Conservation (phyloP, 352 stramenopile genomes). For the Phytophthora litchii region DNA sequence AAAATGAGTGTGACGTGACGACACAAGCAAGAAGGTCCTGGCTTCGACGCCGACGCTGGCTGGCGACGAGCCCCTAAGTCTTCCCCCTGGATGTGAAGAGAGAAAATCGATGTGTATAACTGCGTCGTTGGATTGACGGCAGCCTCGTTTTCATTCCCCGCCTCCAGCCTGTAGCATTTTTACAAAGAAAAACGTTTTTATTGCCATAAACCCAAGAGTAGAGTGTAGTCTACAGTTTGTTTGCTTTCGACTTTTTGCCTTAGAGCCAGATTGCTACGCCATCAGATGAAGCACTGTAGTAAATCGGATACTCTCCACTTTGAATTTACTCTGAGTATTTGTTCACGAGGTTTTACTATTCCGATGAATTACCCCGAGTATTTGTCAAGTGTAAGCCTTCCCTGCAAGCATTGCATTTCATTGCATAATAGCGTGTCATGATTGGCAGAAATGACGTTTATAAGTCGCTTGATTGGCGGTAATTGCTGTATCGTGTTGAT, state of each 20-base stretch:
- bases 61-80: constrained; percentile 11
- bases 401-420: too few relatives aligned
- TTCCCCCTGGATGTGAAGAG: constrained; percentile 38
- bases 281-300: not conserved
- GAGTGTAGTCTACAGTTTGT: constrained; percentile 17
- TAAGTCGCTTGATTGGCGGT: not conserved
- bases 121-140: constrained; percentile 42
- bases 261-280: too few relatives aligned
- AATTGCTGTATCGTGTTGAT: constrained; percentile 17
- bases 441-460: constrained; percentile 18
- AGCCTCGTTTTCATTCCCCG: constrained; percentile 31
- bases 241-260: too few relatives aligned
- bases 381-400: too few relatives aligned
- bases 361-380: too few relatives aligned
- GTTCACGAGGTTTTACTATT: too few relatives aligned
- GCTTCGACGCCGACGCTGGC: constrained; percentile 16
- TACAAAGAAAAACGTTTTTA: constrained; percentile 39
- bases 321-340: not conserved
- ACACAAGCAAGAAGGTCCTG: constrained; percentile 28
- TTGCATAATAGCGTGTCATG: not conserved
- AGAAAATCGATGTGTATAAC: constrained; percentile 49
- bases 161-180: constrained; percentile 48
- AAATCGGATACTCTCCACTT: constrained; percentile 7
- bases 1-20: constrained; percentile 35
- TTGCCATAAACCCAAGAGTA: constrained; percentile 28